Evolutionary conservation across 2,329 filamentous ascomycete genomes (phyloP).

Genomic region (Trichoderma atrobrunneum): DNA sequence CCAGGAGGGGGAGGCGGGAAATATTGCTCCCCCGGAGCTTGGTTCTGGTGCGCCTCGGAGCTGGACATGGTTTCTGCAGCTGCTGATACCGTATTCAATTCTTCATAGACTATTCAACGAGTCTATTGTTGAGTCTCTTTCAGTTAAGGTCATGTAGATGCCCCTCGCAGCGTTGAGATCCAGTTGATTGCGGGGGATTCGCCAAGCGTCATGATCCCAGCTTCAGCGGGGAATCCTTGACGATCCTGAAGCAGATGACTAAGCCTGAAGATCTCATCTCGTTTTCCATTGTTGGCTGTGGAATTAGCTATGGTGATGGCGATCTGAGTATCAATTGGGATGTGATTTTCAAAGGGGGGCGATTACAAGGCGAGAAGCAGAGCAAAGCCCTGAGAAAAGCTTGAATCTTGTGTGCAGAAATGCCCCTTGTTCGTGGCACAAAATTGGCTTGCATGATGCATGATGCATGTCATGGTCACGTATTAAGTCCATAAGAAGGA

Average conservation of each 20-base stretch:
- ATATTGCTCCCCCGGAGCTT: constrained; percentile 4
- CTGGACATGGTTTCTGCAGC: not conserved
- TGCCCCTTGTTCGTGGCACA: not conserved
- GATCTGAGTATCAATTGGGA: not conserved
- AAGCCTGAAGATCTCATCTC: not conserved
- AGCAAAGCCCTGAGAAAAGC: not conserved
- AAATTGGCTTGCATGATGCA: constrained; percentile 1
- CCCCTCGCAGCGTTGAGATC: not conserved
- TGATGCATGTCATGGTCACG: not conserved
- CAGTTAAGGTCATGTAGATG: not conserved
- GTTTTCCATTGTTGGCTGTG: not conserved
- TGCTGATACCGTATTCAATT: not conserved
- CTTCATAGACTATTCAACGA: not conserved
- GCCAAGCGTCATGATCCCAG: not conserved
- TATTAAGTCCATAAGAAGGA: not conserved
- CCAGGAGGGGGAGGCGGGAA: constrained; percentile 15
- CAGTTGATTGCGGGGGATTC: not conserved
- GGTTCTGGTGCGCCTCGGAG: not conserved
- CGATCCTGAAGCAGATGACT: not conserved
- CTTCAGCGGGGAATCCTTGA: constrained; percentile 4
- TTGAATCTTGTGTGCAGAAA: not conserved
- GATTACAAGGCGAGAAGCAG: not conserved
- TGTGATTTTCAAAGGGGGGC: not conserved
- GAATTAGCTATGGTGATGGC: not conserved
- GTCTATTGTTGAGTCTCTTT: not conserved